Evolutionary conservation across 2,329 filamentous ascomycete species (phyloP).

Genomic region (Colletotrichum nymphaeae): DNA sequence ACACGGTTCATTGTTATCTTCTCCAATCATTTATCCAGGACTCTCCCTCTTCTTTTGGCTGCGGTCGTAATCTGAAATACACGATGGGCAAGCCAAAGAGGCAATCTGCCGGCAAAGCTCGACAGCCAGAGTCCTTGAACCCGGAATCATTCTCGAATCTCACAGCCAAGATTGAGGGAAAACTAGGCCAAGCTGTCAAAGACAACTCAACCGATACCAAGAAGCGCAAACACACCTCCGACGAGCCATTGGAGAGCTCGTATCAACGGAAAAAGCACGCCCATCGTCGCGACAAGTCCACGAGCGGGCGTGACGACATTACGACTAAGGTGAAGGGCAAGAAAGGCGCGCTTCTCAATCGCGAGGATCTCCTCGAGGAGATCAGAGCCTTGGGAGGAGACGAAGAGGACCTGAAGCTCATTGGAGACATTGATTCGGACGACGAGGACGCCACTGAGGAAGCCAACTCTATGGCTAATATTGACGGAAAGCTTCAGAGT

Average conservation of each 20-base stretch:
- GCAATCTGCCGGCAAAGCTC: background rate
- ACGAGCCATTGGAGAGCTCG: slow-evolving; percentile 2
- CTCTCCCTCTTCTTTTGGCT: background rate
- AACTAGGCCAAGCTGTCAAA: slow-evolving; percentile 50
- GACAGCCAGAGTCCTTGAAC: slow-evolving; percentile 51
- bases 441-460: slow-evolving; percentile 42
- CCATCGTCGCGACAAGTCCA: background rate
- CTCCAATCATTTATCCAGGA: background rate
- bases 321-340: slow-evolving; percentile 38
- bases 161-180: slow-evolving; percentile 68
- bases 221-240: slow-evolving; percentile 44
- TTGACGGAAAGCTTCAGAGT: slow-evolving; percentile 27
- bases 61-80: background rate
- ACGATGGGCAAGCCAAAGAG: slow-evolving; percentile 28
- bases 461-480: background rate
- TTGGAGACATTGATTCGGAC: slow-evolving; percentile 61
- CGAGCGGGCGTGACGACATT: slow-evolving; percentile 35
- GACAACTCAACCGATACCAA: slow-evolving; percentile 60
- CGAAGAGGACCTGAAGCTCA: slow-evolving; percentile 71
- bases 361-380: slow-evolving; percentile 67
- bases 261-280: slow-evolving; percentile 27
- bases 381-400: slow-evolving; percentile 74
- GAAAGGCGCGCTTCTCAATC: slow-evolving; percentile 18
- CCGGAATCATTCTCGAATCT: slow-evolving; percentile 62
- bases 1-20: background rate